Percentiles rank a stretch among this genome's conserved stretches.
Conservation (phyloP, 1,284 basidiomycete species). For the Ustilago nuda region DNA sequence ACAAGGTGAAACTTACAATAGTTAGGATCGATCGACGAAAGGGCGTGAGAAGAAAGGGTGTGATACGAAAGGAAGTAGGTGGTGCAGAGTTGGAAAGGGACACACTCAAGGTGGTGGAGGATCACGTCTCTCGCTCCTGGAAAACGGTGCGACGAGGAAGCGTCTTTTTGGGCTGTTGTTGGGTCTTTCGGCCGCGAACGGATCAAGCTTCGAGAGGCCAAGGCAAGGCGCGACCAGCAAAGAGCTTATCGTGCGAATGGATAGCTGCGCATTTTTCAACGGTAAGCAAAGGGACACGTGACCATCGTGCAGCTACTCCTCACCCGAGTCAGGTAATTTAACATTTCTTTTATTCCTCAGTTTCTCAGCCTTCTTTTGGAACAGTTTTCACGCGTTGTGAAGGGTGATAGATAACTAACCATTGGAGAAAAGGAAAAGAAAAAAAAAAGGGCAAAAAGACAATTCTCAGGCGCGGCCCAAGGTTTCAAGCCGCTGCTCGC, state of each 20-base stretch:
- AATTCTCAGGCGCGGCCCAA: neutral
- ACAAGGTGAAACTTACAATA: constrained; percentile 20
- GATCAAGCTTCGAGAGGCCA: constrained; percentile 14
- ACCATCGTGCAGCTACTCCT: too few relatives aligned
- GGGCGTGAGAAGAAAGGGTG: constrained; percentile 26
- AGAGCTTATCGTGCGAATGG: neutral
- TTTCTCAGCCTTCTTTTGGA: too few relatives aligned
- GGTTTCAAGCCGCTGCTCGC: neutral
- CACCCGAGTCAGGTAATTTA: too few relatives aligned
- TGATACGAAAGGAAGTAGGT: constrained; percentile 24
- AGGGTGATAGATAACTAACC: too few relatives aligned
- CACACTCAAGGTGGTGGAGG: constrained; percentile 23
- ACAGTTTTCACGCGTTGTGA: too few relatives aligned
- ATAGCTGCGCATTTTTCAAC: too few relatives aligned
- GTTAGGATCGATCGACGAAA: constrained; percentile 22
- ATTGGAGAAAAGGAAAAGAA: too few relatives aligned
- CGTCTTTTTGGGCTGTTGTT: constrained; percentile 24
- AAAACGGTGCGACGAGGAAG: constrained; percentile 34
- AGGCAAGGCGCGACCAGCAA: neutral
- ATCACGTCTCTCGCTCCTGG: constrained; percentile 12
- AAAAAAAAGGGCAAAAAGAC: neutral
- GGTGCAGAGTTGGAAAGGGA: constrained; percentile 13
- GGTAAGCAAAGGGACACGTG: too few relatives aligned
- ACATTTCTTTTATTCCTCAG: too few relatives aligned
- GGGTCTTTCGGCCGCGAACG: constrained; percentile 46